These are phyloP conservation scores for Alternaria dauci DNA, from an alignment of 2,329 filamentous ascomycete species.

Conservation along the genomic window DNA sequence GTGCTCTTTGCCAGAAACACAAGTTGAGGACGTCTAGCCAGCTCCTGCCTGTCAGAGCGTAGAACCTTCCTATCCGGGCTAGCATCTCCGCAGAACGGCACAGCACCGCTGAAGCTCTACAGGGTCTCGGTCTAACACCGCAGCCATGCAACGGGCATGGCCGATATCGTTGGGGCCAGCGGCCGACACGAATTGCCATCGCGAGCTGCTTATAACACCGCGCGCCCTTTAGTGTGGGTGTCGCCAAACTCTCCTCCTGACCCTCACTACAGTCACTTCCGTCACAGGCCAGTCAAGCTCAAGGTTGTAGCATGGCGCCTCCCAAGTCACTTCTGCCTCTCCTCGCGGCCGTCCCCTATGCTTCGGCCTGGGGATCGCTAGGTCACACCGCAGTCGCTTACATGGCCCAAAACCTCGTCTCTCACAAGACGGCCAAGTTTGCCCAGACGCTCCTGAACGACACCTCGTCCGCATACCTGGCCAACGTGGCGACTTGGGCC, in stretches of 20 bases:
- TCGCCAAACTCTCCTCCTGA: neutral
- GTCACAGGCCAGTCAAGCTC: neutral
- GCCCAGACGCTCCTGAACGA: conserved; percentile 56
- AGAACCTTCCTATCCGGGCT: conserved; percentile 39
- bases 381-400: conserved; percentile 65
- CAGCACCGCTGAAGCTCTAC: conserved; percentile 14
- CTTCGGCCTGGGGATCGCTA: conserved; percentile 60
- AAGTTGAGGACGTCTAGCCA: neutral
- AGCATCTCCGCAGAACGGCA: conserved; percentile 32
- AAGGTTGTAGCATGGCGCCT: conserved; percentile 28
- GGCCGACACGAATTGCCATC: conserved; percentile 4
- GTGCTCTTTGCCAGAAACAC: conserved; percentile 7
- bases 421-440: conserved; percentile 54
- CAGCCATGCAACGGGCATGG: conserved; percentile 40
- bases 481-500: conserved; percentile 62
- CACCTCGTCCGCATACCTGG: conserved; percentile 57
- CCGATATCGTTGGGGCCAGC: conserved; percentile 33
- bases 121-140: conserved; percentile 19
- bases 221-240: neutral
- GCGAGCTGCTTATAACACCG: conserved; percentile 8
- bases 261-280: neutral
- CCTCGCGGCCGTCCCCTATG: conserved; percentile 35
- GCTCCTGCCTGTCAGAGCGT: conserved; percentile 10
- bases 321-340: conserved; percentile 35
- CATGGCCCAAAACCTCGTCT: conserved; percentile 61